Conservation (phyloP, 208 protist species). For the Leishmania lainsoni region DNA sequence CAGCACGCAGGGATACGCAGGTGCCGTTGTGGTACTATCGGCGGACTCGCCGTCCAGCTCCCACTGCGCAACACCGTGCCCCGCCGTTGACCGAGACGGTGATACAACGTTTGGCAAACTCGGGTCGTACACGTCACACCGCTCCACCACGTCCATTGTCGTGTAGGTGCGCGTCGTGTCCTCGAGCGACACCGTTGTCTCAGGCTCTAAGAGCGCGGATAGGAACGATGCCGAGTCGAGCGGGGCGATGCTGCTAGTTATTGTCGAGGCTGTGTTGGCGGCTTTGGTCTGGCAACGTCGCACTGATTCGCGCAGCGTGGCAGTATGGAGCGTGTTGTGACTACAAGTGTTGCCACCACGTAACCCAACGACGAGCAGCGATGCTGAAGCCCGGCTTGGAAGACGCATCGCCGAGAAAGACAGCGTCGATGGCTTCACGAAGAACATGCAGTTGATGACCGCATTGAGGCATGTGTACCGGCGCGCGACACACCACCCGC, state of each 20-base stretch:
- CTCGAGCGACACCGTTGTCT: conserved; percentile 56
- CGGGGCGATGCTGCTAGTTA: not conserved
- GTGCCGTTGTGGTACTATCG: not conserved
- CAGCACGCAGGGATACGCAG: conserved; percentile 33
- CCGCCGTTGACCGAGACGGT: not conserved
- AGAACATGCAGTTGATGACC: not conserved
- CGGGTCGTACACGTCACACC: conserved; percentile 66
- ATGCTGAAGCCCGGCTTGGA: not conserved
- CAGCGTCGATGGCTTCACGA: not conserved
- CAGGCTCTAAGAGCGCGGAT: conserved; percentile 61
- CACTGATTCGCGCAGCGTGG: not conserved
- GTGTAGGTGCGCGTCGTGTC: conserved; percentile 78
- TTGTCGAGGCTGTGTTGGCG: not conserved
- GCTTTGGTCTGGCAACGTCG: conserved; percentile 6
- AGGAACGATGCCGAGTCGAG: conserved; percentile 43
- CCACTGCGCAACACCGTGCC: not conserved
- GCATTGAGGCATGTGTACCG: not conserved
- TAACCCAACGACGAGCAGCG: not conserved
- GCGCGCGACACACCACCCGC: not conserved
- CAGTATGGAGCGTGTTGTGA: not conserved
- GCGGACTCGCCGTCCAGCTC: not conserved
- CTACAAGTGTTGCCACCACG: not conserved
- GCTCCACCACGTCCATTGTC: conserved; percentile 85
- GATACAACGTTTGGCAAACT: conserved; percentile 43
- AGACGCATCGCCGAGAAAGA: not conserved